Evolutionary conservation across 768 basidiomycete species (phyloP), one percentile per base, ranked within the genome.

Genomic region (Paxillus involutus): DNA sequence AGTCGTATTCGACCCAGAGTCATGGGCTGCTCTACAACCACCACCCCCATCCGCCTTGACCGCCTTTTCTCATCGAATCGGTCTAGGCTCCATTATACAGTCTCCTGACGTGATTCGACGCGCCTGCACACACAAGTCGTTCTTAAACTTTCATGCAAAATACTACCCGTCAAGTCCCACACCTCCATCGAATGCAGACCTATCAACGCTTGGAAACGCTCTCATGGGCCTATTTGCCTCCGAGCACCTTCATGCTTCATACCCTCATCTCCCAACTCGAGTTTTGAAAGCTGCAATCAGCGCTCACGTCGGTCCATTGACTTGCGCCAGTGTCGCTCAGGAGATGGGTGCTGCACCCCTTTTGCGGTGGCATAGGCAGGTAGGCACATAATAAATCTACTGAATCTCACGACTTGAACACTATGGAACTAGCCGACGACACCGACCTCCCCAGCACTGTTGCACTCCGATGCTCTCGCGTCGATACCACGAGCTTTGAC

Each of bases 231-330:
- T 97, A 30, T 94, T 97, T 67, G 89, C 92, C 21, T 62, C 91
- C 3, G 95, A 98, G 72, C 84, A 88, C 66, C 73, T 97, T 39
- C 80, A 89, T 51, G 77, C 85, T 12, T 78, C 83, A 43, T 98
- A 89, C 70, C 96, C 96, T 0, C 87, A 95, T 65, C 80, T 98
- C 26, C 96, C 96, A 2, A 94, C 92, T 19, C 85, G 91, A 51
- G 94, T 94, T 21, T 73, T 92, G 61, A 95, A 97, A 73, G 89
- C 91, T 6, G 94, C 91, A 13, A 84, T 96, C 53, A 94, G 91
- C 40, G 91, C 94, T 50, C 91, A 92, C 70, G 95, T 94, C 32
- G 96, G 96, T 13, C 86, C 91, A 14, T 74, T 82, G 59, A 86
- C 89, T 6, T 93, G 91, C 64, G 85, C 90, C 39, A 84, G 79